These are phyloP conservation scores for Chlamydomonas eustigma DNA, from an alignment of 139 green algal genomes.

Conservation along the genomic window DNA sequence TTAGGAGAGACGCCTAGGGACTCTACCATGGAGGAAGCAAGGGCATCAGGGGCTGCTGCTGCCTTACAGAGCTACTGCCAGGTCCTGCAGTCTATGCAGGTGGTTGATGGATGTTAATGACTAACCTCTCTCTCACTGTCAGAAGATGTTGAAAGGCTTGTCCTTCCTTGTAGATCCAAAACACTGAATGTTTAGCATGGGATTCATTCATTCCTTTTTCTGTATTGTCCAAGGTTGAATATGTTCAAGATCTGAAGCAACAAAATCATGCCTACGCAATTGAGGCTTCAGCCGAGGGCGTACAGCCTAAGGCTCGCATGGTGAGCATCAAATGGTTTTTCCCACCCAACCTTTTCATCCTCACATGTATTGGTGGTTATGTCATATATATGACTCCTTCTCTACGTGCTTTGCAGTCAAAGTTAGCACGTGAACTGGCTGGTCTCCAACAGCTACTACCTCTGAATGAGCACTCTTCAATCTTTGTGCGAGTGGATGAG, in stretches of 20 bases:
- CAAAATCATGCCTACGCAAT: neutral
- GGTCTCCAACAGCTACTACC: conserved; percentile 58
- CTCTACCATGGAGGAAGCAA: neutral
- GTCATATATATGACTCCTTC: no score
- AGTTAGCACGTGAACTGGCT: conserved; percentile 46
- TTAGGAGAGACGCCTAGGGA: neutral
- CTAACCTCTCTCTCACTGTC: no score
- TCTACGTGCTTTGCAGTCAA: neutral
- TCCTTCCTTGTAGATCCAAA: no score
- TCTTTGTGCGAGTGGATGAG: conserved; percentile 58
- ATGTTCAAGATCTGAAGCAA: neutral
- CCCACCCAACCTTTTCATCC: no score
- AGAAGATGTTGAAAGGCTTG: no score
- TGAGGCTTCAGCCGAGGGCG: neutral
- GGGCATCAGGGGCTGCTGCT: neutral
- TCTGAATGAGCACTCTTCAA: conserved; percentile 44
- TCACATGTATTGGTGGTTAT: no score
- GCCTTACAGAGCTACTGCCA: neutral
- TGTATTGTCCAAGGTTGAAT: no score
- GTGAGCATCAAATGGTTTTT: no score
- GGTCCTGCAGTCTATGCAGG: neutral
- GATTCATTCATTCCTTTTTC: no score
- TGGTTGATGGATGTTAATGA: neutral
- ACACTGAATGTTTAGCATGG: no score
- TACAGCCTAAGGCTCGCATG: conserved; percentile 14